phyloP scores from a whole-genome alignment of 371 early-diverging fungal species.

The Dentiscutata heterogama region DNA sequence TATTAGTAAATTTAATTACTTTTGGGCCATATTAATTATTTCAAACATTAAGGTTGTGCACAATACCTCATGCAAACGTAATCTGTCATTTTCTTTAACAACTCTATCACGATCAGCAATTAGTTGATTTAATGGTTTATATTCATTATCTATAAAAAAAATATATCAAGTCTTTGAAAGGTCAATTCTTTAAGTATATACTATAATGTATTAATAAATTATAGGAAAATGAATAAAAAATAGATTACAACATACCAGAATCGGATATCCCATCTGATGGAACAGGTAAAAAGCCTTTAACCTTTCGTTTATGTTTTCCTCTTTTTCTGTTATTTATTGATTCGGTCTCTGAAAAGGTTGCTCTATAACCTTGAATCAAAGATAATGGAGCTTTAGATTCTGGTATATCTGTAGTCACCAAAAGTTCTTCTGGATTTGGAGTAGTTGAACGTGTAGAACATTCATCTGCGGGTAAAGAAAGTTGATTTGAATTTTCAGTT shows the following conservation, averaged over 20 bases:
- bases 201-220: not conserved
- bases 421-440: not conserved
- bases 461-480: constrained; percentile 50
- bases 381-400: constrained; percentile 65
- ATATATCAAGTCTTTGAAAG: not conserved
- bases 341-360: constrained; percentile 62
- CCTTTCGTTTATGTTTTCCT: constrained; percentile 57
- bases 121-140: constrained; percentile 44
- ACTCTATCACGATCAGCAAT: constrained; percentile 63
- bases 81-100: constrained; percentile 61
- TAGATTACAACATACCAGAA: constrained; percentile 24
- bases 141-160: constrained; percentile 27
- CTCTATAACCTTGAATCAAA: constrained; percentile 71
- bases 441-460: not conserved
- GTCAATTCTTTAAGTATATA: constrained; percentile 4
- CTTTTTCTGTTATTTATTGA: constrained; percentile 48
- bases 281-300: constrained; percentile 31
- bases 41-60: not conserved
- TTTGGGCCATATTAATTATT: not conserved
- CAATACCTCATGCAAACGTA: constrained; percentile 63
- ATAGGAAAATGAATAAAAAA: not conserved
- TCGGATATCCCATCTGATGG: constrained; percentile 34
- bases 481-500: constrained; percentile 3
- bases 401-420: constrained; percentile 68
- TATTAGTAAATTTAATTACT: not conserved